Conservation (phyloP, 2,329 filamentous ascomycete genomes). For the Fusarium tanahbumbuense region DNA sequence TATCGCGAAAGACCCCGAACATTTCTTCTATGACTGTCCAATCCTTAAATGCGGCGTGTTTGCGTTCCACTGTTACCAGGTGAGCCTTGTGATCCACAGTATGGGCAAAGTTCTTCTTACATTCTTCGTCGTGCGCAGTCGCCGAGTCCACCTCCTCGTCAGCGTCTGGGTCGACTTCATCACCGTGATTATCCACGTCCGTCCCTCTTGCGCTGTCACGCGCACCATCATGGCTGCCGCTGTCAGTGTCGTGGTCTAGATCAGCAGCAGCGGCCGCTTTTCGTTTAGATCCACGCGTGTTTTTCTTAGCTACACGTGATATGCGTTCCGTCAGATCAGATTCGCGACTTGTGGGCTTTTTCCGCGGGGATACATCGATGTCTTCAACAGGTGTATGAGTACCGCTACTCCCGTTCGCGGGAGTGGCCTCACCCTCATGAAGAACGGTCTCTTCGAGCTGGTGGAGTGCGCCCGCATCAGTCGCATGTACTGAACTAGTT, state of each 20-base stretch:
- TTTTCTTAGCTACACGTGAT: conserved; percentile 53
- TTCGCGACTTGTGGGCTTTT: conserved; percentile 47
- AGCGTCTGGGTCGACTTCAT: conserved; percentile 66
- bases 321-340: conserved; percentile 50
- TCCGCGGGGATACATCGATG: conserved; percentile 50
- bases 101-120: conserved; percentile 53
- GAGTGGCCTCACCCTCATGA: conserved; percentile 52
- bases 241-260: conserved; percentile 49
- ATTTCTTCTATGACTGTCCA: conserved; percentile 86
- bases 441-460: conserved; percentile 48
- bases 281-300: conserved; percentile 56
- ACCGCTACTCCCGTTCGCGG: conserved; percentile 52
- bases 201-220: conserved; percentile 53
- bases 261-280: conserved; percentile 49
- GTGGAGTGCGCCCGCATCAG: conserved; percentile 50
- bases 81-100: conserved; percentile 36
- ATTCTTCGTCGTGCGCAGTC: conserved; percentile 72
- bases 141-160: conserved; percentile 70
- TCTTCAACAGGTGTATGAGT: conserved; percentile 61
- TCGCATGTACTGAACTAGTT: conserved; percentile 59
- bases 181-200: conserved; percentile 61
- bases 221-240: conserved; percentile 49
- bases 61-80: conserved; percentile 72
- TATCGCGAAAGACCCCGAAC: conserved; percentile 86
- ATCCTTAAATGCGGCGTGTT: conserved; percentile 82